A percentile compares a stretch with the other conserved stretches of the same genome.
Conservation (phyloP, 352 stramenopile genomes). For the Pythium phragmiticola region DNA sequence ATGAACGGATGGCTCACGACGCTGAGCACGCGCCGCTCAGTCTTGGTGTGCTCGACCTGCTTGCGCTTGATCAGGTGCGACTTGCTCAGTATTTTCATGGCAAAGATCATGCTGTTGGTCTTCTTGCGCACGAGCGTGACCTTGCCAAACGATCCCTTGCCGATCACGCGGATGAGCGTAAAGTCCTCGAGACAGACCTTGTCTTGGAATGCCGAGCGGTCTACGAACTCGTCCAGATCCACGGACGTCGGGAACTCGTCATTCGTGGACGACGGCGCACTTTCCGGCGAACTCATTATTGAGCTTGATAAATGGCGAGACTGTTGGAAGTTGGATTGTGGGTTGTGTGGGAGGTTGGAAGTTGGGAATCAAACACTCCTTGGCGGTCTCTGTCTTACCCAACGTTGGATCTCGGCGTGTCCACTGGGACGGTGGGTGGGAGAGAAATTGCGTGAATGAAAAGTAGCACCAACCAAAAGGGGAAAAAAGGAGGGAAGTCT, state of each 20-base stretch:
- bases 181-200: slow-evolving; percentile 91
- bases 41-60: slow-evolving; percentile 97
- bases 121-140: slow-evolving; percentile 90
- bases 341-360: background rate
- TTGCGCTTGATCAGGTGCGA: slow-evolving; percentile 92
- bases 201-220: slow-evolving; percentile 78
- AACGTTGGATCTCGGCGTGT: background rate
- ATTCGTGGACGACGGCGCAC: slow-evolving; percentile 30
- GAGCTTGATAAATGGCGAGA: background rate
- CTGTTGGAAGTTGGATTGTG: background rate
- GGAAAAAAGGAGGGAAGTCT: background rate
- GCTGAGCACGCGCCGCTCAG: slow-evolving; percentile 94
- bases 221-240: slow-evolving; percentile 71
- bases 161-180: slow-evolving; percentile 87
- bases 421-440: background rate
- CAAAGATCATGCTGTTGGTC: slow-evolving; percentile 89
- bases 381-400: background rate
- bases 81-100: slow-evolving; percentile 92
- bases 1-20: slow-evolving; percentile 98
- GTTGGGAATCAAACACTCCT: background rate
- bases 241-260: slow-evolving; percentile 35
- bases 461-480: background rate
- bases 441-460: background rate
- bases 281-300: slow-evolving; percentile 59
- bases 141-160: slow-evolving; percentile 88